A percentile compares a stretch with the other conserved stretches of the same genome.
These are phyloP conservation scores for Castanea crenata DNA, from an alignment of 306 rosid genomes.

Conservation along the genomic window DNA sequence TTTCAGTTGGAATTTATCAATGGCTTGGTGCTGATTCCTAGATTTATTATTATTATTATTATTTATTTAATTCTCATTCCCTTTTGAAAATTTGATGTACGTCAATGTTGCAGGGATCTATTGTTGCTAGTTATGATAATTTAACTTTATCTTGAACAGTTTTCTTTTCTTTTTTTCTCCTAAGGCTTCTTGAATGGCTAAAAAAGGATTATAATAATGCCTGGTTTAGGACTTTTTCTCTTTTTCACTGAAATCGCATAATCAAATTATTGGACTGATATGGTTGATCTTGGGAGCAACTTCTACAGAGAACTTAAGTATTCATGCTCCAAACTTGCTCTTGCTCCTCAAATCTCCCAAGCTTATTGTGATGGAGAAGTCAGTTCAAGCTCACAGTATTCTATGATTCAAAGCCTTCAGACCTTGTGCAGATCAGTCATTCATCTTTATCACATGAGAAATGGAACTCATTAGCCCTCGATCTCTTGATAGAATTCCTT, in stretches of 20 bases:
- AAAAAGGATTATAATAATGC: no score
- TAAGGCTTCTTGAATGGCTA: no score
- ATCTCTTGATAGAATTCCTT: neutral
- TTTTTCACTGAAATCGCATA: neutral
- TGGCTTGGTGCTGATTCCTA: no score
- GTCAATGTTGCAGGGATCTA: neutral
- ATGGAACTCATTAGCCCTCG: neutral
- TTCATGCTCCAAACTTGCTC: neutral
- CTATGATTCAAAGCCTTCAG: slow-evolving; percentile 8
- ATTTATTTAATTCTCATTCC: no score
- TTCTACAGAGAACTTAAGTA: neutral
- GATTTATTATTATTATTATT: no score
- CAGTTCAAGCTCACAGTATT: neutral
- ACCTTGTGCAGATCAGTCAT: neutral
- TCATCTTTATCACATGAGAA: slow-evolving; percentile 2
- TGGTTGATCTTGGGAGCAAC: neutral
- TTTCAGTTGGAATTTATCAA: no score
- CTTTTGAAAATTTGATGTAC: no score
- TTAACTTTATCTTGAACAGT: neutral
- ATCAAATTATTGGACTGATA: neutral
- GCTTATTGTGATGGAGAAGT: neutral
- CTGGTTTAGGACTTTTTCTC: neutral
- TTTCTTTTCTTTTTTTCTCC: neutral
- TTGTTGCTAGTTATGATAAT: neutral
- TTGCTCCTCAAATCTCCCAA: neutral